Percentiles rank a stretch among this genome's conserved stretches.
phyloP scores from a whole-genome alignment of 805 yeast species.

The Saccharomycopsis olivae region DNA sequence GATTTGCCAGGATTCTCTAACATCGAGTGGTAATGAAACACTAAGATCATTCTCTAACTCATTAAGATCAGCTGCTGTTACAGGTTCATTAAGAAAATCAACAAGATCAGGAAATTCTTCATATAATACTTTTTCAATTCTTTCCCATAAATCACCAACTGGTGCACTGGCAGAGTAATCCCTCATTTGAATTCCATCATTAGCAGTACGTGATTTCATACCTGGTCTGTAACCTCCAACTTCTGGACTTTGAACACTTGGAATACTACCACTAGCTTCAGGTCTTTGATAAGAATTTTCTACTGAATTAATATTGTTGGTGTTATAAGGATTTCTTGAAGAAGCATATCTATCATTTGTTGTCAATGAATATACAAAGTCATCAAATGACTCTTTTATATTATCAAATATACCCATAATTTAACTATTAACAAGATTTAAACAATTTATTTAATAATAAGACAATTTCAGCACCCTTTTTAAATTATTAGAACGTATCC shows the following conservation, averaged over 20 bases:
- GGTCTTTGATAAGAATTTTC: constrained; percentile 12
- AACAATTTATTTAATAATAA: no score
- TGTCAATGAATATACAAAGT: constrained; percentile 16
- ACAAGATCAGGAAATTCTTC: constrained; percentile 73
- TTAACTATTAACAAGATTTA: no score
- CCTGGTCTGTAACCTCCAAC: constrained; percentile 16
- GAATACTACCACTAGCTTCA: constrained; percentile 1
- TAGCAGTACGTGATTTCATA: constrained; percentile 8
- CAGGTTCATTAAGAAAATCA: constrained; percentile 69
- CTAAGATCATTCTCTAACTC: constrained; percentile 80
- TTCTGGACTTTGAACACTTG: constrained; percentile 2
- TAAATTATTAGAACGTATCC: no score
- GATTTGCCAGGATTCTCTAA: constrained; percentile 64
- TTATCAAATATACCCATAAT: constrained; percentile 16
- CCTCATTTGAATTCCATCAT: constrained; percentile 14
- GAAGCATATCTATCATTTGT: constrained; percentile 19
- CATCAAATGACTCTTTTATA: constrained; percentile 17
- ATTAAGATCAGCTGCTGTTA: constrained; percentile 68
- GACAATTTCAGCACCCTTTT: no score
- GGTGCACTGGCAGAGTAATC: constrained; percentile 15
- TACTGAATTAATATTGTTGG: constrained; percentile 12
- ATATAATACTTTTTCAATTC: constrained; percentile 22
- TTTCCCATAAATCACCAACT: constrained; percentile 17
- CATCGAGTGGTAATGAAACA: constrained; percentile 67
- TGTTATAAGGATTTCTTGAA: constrained; percentile 13